Evolutionary conservation across 371 early-diverging fungal species (phyloP).

Genomic region (Apophysomyces sp.): DNA sequence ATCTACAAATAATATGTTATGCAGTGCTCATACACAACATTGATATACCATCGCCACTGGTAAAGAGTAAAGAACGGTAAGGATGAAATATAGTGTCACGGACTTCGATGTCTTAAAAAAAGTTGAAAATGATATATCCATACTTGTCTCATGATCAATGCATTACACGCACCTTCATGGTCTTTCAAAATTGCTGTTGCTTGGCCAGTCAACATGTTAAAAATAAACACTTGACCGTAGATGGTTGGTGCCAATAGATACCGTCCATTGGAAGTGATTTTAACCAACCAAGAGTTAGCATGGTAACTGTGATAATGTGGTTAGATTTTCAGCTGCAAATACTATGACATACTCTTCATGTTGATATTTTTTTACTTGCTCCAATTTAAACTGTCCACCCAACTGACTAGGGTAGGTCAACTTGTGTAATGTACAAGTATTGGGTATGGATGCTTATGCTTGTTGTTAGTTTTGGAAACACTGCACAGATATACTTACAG

Average conservation of each 20-base stretch:
- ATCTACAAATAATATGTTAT: conserved; percentile 15
- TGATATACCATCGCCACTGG: conserved; percentile 71
- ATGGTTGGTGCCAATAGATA: conserved; percentile 87
- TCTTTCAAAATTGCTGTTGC: conserved; percentile 74
- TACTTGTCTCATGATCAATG: no score
- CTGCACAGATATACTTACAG: conserved; percentile 45
- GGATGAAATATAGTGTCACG: conserved; percentile 83
- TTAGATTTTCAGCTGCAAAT: neutral
- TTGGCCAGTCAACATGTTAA: conserved; percentile 71
- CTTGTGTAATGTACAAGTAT: conserved; percentile 79
- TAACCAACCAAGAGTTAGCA: conserved; percentile 91
- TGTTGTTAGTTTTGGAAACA: neutral
- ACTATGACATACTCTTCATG: conserved; percentile 66
- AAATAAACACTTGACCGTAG: conserved; percentile 84
- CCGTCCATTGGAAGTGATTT: conserved; percentile 82
- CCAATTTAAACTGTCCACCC: conserved; percentile 68
- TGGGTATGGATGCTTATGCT: conserved; percentile 70
- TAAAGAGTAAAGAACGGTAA: conserved; percentile 62
- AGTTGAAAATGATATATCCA: no score
- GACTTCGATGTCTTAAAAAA: conserved; percentile 50
- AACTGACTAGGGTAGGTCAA: conserved; percentile 72
- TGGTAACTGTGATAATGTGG: conserved; percentile 54
- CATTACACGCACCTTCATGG: conserved; percentile 64
- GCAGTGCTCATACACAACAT: neutral
- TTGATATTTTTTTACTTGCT: conserved; percentile 68